Evolutionary conservation across 768 basidiomycete genomes (phyloP), one percentile per base, ranked within the genome.

Genomic region (Pleurotus citrinopileatus): DNA sequence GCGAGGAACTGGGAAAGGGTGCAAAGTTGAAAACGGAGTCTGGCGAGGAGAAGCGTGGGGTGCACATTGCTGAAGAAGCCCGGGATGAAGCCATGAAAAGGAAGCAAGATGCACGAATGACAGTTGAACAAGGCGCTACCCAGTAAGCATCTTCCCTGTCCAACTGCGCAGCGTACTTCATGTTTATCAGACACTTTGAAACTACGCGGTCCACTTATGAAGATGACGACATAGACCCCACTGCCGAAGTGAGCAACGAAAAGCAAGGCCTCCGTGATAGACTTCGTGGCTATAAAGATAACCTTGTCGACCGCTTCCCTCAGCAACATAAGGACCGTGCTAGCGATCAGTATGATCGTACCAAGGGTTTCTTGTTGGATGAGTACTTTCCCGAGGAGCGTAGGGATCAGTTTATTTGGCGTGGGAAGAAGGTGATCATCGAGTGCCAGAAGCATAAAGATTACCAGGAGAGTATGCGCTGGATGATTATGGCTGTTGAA

Each of bases 391-490:
- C 94, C 0, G 76, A 88, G 60, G 94, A 94, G 68, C 77, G 95
- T 19, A 80, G 91, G 26, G 91, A 95, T 48, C 91, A 91, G 63
- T 97, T 93, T 70, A 89, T 98, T 64, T 96, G 87, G 75, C 82
- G 96, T 12, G 79, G 84, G 3, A 98, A 97, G 78, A 97, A 97
- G 83, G 86, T 88, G 36, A 82, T 96, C 51, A 78, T 95, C 55
- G 94, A 97, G 63, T 94, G 91, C 65, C 94, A 96, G 71, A 86
- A 87, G 64, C 93, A 96, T 69, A 77, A 86, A 46, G 89, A 95
- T 65, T 97, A 96, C 70, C 91, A 93, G 60, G 83, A 84, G 55
- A 81, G 84, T 6, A 75, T 92, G 42, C 73, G 71, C 15, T 91
- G 91, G 90, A 71, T 91, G 5, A 71, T 92, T 28, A 69, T 72